Evolutionary conservation across 768 basidiomycete species (phyloP).

Genomic region (Amanita pallidorosea): DNA sequence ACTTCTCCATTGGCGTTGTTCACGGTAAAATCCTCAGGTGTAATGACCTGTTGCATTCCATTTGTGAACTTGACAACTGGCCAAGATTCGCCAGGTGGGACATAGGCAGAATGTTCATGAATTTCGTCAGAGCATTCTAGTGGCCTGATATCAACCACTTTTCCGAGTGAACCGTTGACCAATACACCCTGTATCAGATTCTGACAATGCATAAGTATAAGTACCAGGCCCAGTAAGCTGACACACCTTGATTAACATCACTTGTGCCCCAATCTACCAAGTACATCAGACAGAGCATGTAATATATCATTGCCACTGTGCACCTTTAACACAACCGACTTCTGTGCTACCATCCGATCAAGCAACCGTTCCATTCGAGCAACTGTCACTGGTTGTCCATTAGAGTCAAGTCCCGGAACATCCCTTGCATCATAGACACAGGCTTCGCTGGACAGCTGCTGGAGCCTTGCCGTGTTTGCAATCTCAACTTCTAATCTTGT

Average conservation of each 20-base stretch:
- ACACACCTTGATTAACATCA: slow-evolving; percentile 67
- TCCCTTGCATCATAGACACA: slow-evolving; percentile 36
- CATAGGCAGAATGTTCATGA: not conserved
- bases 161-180: slow-evolving; percentile 64
- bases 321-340: slow-evolving; percentile 38
- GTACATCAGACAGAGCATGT: not conserved
- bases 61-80: slow-evolving; percentile 52
- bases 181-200: slow-evolving; percentile 58
- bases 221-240: not conserved
- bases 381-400: slow-evolving; percentile 21
- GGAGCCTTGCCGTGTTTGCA: slow-evolving; percentile 48
- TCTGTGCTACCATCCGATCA: slow-evolving; percentile 52
- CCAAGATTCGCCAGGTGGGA: slow-evolving; percentile 24
- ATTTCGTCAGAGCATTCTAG: slow-evolving; percentile 7
- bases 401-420: slow-evolving; percentile 31
- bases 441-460: slow-evolving; percentile 25
- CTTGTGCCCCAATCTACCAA: slow-evolving; percentile 65
- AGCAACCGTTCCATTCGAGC: slow-evolving; percentile 34
- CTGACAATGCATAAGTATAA: slow-evolving; percentile 20
- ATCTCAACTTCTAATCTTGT: slow-evolving; percentile 60
- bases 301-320: not conserved
- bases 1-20: slow-evolving; percentile 45
- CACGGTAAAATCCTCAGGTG: slow-evolving; percentile 53
- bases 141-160: slow-evolving; percentile 36
- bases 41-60: slow-evolving; percentile 32